These are phyloP conservation scores for Chenopodium album DNA, from an alignment of 148 eudicot genomes.

Conservation along the genomic window DNA sequence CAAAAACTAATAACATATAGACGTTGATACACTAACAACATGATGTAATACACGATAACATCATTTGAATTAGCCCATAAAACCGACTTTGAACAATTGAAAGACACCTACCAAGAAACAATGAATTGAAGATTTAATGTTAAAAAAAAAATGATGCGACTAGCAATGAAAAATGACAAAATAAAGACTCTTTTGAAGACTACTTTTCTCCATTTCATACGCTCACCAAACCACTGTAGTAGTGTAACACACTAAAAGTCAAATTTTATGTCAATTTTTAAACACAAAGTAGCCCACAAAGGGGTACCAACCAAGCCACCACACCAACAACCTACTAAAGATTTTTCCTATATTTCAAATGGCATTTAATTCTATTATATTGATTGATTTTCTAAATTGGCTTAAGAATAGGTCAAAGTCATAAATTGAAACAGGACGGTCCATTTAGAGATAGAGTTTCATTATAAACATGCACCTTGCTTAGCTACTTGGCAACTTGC, in stretches of 20 bases:
- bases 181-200: background rate
- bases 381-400: conserved; percentile 3
- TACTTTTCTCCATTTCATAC: conserved; percentile 5
- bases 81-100: background rate
- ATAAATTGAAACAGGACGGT: background rate
- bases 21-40: conserved; percentile 14
- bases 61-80: conserved; percentile 6
- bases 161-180: conserved; percentile 3
- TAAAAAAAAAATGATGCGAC: background rate
- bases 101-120: conserved; percentile 1
- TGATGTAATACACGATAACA: background rate
- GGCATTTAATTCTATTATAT: background rate
- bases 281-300: background rate
- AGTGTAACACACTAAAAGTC: conserved; percentile 5
- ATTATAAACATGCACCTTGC: background rate
- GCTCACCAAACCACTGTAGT: background rate
- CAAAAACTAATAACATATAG: background rate
- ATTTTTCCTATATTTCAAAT: background rate
- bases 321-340: background rate
- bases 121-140: background rate
- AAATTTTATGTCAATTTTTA: background rate
- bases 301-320: background rate
- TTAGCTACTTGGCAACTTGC: background rate
- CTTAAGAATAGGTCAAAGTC: background rate
- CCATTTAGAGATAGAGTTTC: background rate